Conservation (phyloP, 345 rosid genomes). For the Raphanus raphanistrum region DNA sequence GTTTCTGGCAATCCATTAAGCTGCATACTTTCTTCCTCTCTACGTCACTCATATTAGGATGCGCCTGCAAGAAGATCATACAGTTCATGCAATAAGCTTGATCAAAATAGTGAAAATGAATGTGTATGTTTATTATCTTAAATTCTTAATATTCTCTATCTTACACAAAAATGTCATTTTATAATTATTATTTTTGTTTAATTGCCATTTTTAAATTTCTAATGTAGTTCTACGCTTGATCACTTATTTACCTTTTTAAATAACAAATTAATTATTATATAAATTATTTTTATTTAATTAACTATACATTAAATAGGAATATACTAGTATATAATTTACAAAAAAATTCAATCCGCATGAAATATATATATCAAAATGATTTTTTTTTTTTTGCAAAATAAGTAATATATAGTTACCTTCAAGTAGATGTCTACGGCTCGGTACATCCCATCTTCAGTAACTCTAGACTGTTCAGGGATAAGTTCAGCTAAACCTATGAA, state of each 20-base stretch:
- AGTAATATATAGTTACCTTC: slow-evolving; percentile 58
- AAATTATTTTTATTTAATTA: neutral
- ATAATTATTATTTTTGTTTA: neutral
- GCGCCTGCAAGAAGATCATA: slow-evolving; percentile 56
- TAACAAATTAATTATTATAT: neutral
- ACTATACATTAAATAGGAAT: neutral
- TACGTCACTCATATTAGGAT: slow-evolving; percentile 73
- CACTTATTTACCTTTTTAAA: too few species aligned
- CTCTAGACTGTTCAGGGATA: slow-evolving; percentile 74
- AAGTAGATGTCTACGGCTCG: slow-evolving; percentile 88
- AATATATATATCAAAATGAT: neutral
- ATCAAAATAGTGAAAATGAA: neutral
- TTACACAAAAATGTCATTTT: neutral
- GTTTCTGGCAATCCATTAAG: slow-evolving; percentile 93
- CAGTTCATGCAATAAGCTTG: neutral
- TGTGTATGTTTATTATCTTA: neutral
- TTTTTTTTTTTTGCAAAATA: neutral
- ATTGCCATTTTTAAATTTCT: too few species aligned
- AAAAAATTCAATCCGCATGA: neutral
- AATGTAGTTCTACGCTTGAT: too few species aligned
- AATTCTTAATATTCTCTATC: neutral
- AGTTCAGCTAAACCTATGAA: slow-evolving; percentile 73
- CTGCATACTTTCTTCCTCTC: slow-evolving; percentile 96
- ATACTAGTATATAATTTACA: neutral
- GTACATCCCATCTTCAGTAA: slow-evolving; percentile 88